phyloP scores from a whole-genome alignment of 2,329 filamentous ascomycete species.

The Paecilomyces sp. region DNA sequence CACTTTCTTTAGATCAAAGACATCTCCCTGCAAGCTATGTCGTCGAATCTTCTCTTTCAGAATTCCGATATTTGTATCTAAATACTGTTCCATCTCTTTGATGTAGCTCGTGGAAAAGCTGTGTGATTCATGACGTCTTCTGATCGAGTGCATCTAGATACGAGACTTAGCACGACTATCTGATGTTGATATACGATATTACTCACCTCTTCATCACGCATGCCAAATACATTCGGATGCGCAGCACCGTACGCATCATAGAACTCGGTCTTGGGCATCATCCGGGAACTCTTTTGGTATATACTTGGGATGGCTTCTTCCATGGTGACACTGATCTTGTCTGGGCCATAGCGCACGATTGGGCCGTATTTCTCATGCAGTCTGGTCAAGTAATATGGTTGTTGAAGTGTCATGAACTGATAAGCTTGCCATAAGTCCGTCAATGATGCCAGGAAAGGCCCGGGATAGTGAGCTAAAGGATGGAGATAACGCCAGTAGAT shows the following conservation, averaged over 20 bases:
- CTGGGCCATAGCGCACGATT: slow-evolving; percentile 22
- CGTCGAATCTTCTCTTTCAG: slow-evolving; percentile 15
- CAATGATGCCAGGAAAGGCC: slow-evolving; percentile 23
- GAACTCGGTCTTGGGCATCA: slow-evolving; percentile 27
- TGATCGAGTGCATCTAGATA: not conserved
- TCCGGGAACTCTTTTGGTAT: slow-evolving; percentile 18
- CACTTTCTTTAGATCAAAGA: slow-evolving; percentile 24
- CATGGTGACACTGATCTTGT: slow-evolving; percentile 22
- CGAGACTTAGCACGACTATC: too few species aligned
- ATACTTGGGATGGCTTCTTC: slow-evolving; percentile 20
- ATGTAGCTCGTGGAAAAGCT: slow-evolving; percentile 25
- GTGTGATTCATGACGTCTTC: slow-evolving; percentile 19
- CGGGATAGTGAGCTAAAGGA: slow-evolving; percentile 21
- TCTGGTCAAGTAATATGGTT: slow-evolving; percentile 14
- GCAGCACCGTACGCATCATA: slow-evolving; percentile 25
- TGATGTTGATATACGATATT: not conserved
- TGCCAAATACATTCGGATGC: slow-evolving; percentile 28
- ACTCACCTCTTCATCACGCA: slow-evolving; percentile 18
- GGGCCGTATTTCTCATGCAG: slow-evolving; percentile 18
- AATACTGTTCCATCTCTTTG: slow-evolving; percentile 28
- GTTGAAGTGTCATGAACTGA: slow-evolving; percentile 17
- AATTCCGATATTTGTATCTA: slow-evolving; percentile 24
- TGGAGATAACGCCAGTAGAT: slow-evolving; percentile 12
- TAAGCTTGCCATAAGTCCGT: slow-evolving; percentile 24
- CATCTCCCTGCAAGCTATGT: slow-evolving; percentile 4